Percentiles rank a stretch among this genome's conserved stretches.
phyloP scores from a whole-genome alignment of 306 rosid genomes.

The Trifolium subterraneum region DNA sequence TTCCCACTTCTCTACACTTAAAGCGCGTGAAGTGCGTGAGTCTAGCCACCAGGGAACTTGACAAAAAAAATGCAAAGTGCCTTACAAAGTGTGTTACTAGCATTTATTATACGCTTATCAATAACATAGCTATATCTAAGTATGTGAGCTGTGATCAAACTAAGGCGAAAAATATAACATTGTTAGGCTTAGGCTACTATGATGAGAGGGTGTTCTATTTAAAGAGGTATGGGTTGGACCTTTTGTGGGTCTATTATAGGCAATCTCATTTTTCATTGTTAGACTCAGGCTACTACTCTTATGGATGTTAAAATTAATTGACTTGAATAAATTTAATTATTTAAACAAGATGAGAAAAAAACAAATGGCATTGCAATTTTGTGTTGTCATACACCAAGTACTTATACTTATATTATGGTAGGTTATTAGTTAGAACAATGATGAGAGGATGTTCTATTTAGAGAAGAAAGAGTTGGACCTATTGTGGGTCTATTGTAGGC shows the following conservation, averaged over 20 bases:
- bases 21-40: no score
- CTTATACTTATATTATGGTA: not conserved
- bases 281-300: not conserved
- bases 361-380: not conserved
- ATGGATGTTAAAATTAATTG: slow-evolving; percentile 9
- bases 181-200: slow-evolving; percentile 6
- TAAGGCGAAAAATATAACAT: not conserved
- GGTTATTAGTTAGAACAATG: slow-evolving; percentile 1
- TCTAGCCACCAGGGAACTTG: no score
- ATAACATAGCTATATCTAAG: slow-evolving; percentile 7
- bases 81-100: not conserved
- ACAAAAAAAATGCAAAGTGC: no score
- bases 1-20: no score
- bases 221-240: not conserved
- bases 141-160: not conserved
- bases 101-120: slow-evolving; percentile 3
- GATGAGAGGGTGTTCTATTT: not conserved
- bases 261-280: not conserved
- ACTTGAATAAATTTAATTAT: not conserved
- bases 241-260: not conserved
- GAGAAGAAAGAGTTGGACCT: not conserved
- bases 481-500: not conserved
- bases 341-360: not conserved
- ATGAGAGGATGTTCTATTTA: not conserved
- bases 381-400: not conserved